Evolutionary conservation across 2,329 filamentous ascomycete genomes (phyloP), one percentile per base, ranked within the genome.

Genomic region (Ascochyta clinopodiicola): DNA sequence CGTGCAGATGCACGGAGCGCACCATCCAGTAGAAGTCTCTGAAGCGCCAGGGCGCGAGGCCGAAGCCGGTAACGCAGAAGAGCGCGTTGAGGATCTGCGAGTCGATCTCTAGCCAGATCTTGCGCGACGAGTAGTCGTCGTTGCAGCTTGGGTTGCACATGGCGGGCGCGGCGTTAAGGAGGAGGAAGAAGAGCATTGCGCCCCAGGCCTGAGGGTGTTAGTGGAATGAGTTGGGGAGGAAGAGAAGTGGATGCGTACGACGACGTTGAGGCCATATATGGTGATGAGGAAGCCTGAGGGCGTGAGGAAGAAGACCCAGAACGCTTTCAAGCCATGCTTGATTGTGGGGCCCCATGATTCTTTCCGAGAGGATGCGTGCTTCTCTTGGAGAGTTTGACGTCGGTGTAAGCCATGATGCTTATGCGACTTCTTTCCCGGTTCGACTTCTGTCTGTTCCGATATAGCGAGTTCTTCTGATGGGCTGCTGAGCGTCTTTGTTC

Each of bases 41-140:
- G 66, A 92, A 88, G 36, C 91, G 84, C 91, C 91, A 96, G 0
- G 91, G 91, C 0, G 89, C 87, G 12, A 94, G 81, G 0, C 92
- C 91, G 62, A 95, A 93, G 2, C 87, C 91, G 0, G 91, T 93
- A 10, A 95, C 86, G 75, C 90, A 94, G 80, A 96, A 96, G 0
- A 96, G 82, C 0, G 83, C 89, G 68, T 92, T 95, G 27, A 93
- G 77, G 56, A 96, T 88, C 71, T 96, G 92, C 1, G 87, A 89
- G 73, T 92, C 89, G 66, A 86, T 88, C 75, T 96, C 92, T 61
- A 96, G 86, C 92, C 92, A 96, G 57, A 87, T 87, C 24, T 89
- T 82, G 17, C 91, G 85, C 2, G 90, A 85, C 0, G 88, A 90
- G 67, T 91, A 79, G 70, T 91, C 87, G 63, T 89, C 80, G 68